Conservation (phyloP, 75 land plant genomes). For the Isoetes taiwanensis region DNA sequence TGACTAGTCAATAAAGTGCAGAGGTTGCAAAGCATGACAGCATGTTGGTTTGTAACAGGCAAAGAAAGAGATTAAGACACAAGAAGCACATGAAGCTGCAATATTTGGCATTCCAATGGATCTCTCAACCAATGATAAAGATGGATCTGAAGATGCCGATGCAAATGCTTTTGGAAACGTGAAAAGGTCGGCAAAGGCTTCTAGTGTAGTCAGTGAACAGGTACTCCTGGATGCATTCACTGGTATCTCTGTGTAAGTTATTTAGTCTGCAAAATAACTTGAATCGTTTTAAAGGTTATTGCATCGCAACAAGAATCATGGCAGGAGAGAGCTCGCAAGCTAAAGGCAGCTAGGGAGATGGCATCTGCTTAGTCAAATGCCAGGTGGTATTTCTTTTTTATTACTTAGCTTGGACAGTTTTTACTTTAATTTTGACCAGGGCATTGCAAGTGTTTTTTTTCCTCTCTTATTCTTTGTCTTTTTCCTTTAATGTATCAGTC, state of each 20-base stretch:
- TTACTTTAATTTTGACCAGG: too few species aligned
- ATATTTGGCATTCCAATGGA: constrained; percentile 50
- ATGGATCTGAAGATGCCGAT: background rate
- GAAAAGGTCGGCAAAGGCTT: background rate
- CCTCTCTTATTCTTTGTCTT: too few species aligned
- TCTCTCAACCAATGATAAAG: background rate
- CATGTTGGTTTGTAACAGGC: constrained; percentile 30
- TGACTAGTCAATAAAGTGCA: background rate
- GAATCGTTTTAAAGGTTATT: constrained; percentile 23
- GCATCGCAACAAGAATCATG: constrained; percentile 50
- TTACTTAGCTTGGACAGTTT: too few species aligned
- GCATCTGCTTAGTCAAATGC: too few species aligned
- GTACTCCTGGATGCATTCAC: background rate
- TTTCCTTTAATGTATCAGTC: too few species aligned
- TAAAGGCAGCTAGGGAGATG: constrained; percentile 7
- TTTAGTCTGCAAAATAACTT: background rate
- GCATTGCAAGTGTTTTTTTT: too few species aligned
- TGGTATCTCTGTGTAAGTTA: background rate
- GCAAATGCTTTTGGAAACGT: background rate
- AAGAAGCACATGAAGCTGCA: constrained; percentile 71
- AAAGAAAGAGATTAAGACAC: constrained; percentile 49
- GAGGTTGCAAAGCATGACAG: too few species aligned
- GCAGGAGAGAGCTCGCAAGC: constrained; percentile 47
- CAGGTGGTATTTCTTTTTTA: too few species aligned
- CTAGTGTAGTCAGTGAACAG: constrained; percentile 14